These are phyloP conservation scores for Trichoderma polysporum DNA, from an alignment of 2,329 filamentous ascomycete species.

Conservation along the genomic window DNA sequence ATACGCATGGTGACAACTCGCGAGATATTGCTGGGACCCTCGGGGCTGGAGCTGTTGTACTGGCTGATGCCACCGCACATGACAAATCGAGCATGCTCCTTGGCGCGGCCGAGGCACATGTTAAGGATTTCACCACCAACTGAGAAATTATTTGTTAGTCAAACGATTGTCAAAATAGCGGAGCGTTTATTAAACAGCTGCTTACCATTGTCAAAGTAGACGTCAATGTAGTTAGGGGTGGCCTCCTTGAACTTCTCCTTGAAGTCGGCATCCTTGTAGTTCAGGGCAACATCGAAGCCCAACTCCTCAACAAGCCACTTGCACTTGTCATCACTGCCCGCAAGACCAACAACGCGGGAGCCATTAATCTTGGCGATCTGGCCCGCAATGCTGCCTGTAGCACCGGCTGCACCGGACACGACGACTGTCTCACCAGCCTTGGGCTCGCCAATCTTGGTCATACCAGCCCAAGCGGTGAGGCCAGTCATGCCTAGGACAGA, in stretches of 20 bases:
- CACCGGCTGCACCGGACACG: conserved; percentile 74
- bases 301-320: conserved; percentile 62
- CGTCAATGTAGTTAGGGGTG: conserved; percentile 60
- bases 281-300: conserved; percentile 65
- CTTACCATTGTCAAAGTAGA: conserved; percentile 67
- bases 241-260: conserved; percentile 58
- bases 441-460: conserved; percentile 66
- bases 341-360: conserved; percentile 60
- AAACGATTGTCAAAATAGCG: neutral
- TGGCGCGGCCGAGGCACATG: conserved; percentile 62
- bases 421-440: conserved; percentile 72
- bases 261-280: conserved; percentile 68
- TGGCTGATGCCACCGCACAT: conserved; percentile 71
- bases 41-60: conserved; percentile 60
- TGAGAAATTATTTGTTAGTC: conserved; percentile 18
- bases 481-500: conserved; percentile 66
- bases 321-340: conserved; percentile 67
- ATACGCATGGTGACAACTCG: conserved; percentile 56
- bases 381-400: conserved; percentile 72
- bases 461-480: conserved; percentile 74
- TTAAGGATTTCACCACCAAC: conserved; percentile 72
- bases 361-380: conserved; percentile 77
- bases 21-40: conserved; percentile 56
- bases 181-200: neutral
- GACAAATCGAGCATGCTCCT: conserved; percentile 62